Conservation (phyloP, 306 rosid species). For the Canavalia ensiformis region DNA sequence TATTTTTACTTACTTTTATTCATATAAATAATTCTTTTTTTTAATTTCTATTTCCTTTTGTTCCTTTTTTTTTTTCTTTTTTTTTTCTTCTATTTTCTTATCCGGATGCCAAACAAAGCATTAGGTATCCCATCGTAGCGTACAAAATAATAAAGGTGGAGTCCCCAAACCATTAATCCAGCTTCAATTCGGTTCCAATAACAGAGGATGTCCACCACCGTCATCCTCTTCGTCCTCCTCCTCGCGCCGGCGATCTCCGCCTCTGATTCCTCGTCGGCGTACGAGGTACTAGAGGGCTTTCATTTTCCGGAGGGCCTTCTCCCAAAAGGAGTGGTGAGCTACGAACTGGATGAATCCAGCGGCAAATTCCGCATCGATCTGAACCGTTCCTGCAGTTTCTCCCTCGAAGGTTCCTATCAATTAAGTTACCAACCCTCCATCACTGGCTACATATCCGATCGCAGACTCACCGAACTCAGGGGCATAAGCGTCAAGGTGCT, state of each 20-base stretch:
- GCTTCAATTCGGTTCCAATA: background rate
- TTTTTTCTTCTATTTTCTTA: no score
- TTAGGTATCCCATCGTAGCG: no score
- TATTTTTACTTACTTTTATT: no score
- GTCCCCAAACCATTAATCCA: no score
- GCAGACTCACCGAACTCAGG: constrained; percentile 59
- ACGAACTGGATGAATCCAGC: constrained; percentile 57
- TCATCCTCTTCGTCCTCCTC: constrained; percentile 45
- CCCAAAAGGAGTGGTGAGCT: constrained; percentile 68
- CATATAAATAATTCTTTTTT: no score
- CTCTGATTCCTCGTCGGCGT: constrained; percentile 54
- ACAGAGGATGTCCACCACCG: constrained; percentile 49
- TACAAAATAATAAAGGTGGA: no score
- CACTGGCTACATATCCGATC: constrained; percentile 62
- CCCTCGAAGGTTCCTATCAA: constrained; percentile 74
- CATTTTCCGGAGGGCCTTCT: constrained; percentile 78
- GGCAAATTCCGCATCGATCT: constrained; percentile 68
- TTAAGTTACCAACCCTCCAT: constrained; percentile 75
- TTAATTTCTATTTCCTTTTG: no score
- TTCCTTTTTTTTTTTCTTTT: no score
- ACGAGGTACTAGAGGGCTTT: constrained; percentile 61
- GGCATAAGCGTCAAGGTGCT: constrained; percentile 85
- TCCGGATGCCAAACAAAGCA: no score
- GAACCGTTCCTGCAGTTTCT: constrained; percentile 74
- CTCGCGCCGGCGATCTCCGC: constrained; percentile 44